phyloP scores from a whole-genome alignment of 2,329 filamentous ascomycete species.

The Apiospora kogelbergensis region DNA sequence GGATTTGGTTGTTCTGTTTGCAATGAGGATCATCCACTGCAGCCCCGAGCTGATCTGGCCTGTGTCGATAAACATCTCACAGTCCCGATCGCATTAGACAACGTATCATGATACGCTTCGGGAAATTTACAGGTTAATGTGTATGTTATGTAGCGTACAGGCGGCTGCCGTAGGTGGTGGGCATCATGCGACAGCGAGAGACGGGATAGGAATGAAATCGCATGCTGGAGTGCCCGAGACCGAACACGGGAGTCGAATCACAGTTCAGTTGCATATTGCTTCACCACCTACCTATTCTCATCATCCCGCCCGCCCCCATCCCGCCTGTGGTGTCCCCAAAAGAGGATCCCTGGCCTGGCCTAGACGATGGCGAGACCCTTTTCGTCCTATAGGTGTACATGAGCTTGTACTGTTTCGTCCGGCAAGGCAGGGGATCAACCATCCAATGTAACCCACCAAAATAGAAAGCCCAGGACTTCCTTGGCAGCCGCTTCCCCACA shows the following conservation, averaged over 20 bases:
- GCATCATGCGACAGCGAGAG: neutral
- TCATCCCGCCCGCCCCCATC: neutral
- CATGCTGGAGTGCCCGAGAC: neutral
- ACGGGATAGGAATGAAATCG: neutral
- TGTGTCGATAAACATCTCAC: neutral
- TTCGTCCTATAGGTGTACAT: neutral
- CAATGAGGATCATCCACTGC: neutral
- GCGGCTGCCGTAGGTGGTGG: neutral
- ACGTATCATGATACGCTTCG: neutral
- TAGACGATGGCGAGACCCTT: neutral
- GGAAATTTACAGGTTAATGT: neutral
- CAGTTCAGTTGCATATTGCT: neutral
- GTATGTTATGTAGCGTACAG: neutral
- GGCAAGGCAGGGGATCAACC: neutral
- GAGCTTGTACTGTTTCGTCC: neutral
- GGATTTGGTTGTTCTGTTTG: neutral
- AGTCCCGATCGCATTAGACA: neutral
- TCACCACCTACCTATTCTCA: neutral
- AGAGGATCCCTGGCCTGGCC: neutral
- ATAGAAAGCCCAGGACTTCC: neutral
- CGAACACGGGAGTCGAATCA: neutral
- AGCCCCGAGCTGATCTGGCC: neutral
- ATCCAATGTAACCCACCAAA: neutral
- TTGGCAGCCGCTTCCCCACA: conserved; percentile 2
- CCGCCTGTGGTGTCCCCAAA: neutral